A percentile compares a stretch with the other conserved stretches of the same genome.
These are phyloP conservation scores for Schizosaccharomyces japonicus DNA, from an alignment of 805 yeast species.

Conservation along the genomic window DNA sequence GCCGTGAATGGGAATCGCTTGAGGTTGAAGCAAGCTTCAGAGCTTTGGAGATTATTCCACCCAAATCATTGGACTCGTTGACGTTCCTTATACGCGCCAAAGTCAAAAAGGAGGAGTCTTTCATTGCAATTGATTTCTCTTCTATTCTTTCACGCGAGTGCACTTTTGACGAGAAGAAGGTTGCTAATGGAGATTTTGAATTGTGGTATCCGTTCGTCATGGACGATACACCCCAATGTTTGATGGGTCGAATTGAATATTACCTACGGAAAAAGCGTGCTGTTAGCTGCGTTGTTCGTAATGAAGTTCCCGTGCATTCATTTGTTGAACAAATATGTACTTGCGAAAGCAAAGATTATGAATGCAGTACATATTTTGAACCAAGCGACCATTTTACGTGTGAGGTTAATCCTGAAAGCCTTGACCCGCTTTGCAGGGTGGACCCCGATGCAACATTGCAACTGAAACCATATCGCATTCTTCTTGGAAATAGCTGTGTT, in stretches of 20 bases:
- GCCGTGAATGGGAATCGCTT: conserved; percentile 34
- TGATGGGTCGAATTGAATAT: conserved; percentile 43
- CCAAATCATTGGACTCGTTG: conserved; percentile 49
- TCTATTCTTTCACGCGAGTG: background rate
- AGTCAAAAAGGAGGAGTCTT: conserved; percentile 16
- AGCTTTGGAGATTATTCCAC: conserved; percentile 18
- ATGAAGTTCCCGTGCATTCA: conserved; percentile 18
- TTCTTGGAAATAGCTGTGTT: conserved; percentile 26
- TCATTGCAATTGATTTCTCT: background rate
- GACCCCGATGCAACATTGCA: conserved; percentile 15
- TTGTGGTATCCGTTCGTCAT: conserved; percentile 29
- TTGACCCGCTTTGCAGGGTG: conserved; percentile 5
- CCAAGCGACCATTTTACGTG: conserved; percentile 16
- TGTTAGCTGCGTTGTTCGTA: conserved; percentile 36
- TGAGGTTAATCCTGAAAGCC: conserved; percentile 24
- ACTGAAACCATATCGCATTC: conserved; percentile 20
- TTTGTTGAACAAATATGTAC: conserved; percentile 32
- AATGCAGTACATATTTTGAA: conserved; percentile 37
- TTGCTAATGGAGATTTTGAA: conserved; percentile 32
- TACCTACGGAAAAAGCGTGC: conserved; percentile 39
- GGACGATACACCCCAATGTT: conserved; percentile 22
- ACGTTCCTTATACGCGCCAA: conserved; percentile 31
- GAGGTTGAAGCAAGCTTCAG: conserved; percentile 23
- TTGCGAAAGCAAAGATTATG: conserved; percentile 44
- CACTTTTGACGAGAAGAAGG: conserved; percentile 11